Percentiles rank a stretch among this genome's conserved stretches.
Conservation (phyloP, 495 filamentous ascomycete genomes). For the Aeminium ludgeri region DNA sequence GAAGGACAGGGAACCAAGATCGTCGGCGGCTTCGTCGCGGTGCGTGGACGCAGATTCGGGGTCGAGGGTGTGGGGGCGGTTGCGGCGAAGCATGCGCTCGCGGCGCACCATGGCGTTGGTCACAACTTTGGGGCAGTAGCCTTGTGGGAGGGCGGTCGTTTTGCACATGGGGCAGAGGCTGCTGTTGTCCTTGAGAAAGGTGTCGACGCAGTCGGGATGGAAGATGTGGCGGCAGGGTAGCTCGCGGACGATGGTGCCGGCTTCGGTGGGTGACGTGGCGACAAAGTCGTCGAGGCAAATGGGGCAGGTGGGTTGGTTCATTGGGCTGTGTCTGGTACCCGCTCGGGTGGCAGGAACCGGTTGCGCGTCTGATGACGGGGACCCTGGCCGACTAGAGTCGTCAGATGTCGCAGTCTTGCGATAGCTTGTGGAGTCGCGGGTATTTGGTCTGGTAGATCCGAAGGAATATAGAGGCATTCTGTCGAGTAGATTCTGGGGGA, state of each 20-base stretch:
- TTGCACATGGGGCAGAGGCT: slow-evolving; percentile 84
- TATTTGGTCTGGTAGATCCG: slow-evolving; percentile 8
- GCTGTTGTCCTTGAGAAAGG: slow-evolving; percentile 50
- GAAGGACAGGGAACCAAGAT: background rate
- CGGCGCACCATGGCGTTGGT: slow-evolving; percentile 73
- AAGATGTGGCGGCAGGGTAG: slow-evolving; percentile 82
- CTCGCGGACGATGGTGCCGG: slow-evolving; percentile 55
- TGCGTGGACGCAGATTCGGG: background rate
- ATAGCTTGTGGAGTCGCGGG: slow-evolving; percentile 49
- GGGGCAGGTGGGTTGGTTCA: slow-evolving; percentile 57
- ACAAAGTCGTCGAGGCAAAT: slow-evolving; percentile 78
- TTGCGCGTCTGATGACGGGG: slow-evolving; percentile 11
- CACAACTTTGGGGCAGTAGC: slow-evolving; percentile 46
- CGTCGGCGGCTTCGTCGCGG: background rate
- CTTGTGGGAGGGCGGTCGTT: slow-evolving; percentile 46
- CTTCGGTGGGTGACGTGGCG: slow-evolving; percentile 24
- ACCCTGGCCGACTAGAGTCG: slow-evolving; percentile 14
- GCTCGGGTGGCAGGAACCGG: slow-evolving; percentile 3
- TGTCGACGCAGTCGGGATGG: slow-evolving; percentile 76
- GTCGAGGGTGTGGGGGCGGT: slow-evolving; percentile 12
- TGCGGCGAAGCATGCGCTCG: slow-evolving; percentile 33
- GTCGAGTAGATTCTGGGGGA: slow-evolving; percentile 50
- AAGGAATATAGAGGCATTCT: slow-evolving; percentile 62
- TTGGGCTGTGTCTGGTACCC: slow-evolving; percentile 14
- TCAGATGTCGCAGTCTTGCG: slow-evolving; percentile 59